These are phyloP conservation scores for Dissophora globulifera DNA, from an alignment of 192 early-diverging fungal species.

Conservation along the genomic window DNA sequence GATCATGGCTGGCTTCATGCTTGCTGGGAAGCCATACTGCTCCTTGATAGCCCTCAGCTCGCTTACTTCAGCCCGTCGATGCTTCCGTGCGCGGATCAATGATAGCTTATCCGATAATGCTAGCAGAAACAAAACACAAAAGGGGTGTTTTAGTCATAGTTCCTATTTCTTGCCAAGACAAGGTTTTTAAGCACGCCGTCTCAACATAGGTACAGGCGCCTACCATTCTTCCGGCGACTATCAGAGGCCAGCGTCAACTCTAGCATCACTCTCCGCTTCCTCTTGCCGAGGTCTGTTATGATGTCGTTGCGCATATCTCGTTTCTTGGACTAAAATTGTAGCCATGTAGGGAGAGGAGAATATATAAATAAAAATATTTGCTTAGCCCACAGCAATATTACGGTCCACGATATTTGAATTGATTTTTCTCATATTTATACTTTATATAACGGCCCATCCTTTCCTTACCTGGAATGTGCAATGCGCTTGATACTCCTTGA, in stretches of 20 bases:
- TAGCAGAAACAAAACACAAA: too few species aligned
- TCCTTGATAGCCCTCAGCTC: constrained; percentile 58
- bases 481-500: constrained; percentile 63
- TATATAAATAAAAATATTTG: not conserved
- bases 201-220: too few species aligned
- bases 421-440: not conserved
- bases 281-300: not conserved
- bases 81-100: constrained; percentile 49
- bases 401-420: not conserved
- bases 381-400: not conserved
- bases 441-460: too few species aligned
- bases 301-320: constrained; percentile 25
- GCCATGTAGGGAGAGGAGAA: not conserved
- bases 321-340: constrained; percentile 23
- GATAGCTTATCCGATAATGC: constrained; percentile 33
- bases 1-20: constrained; percentile 41
- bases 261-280: constrained; percentile 11
- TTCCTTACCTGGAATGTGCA: constrained; percentile 39
- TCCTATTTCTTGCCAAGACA: too few species aligned
- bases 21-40: constrained; percentile 53
- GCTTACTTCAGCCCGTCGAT: constrained; percentile 35
- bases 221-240: not conserved
- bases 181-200: too few species aligned
- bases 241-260: constrained; percentile 14
- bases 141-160: too few species aligned